These are phyloP conservation scores for Volvox carteri DNA, from an alignment of 163 green algal species.

Conservation along the genomic window DNA sequence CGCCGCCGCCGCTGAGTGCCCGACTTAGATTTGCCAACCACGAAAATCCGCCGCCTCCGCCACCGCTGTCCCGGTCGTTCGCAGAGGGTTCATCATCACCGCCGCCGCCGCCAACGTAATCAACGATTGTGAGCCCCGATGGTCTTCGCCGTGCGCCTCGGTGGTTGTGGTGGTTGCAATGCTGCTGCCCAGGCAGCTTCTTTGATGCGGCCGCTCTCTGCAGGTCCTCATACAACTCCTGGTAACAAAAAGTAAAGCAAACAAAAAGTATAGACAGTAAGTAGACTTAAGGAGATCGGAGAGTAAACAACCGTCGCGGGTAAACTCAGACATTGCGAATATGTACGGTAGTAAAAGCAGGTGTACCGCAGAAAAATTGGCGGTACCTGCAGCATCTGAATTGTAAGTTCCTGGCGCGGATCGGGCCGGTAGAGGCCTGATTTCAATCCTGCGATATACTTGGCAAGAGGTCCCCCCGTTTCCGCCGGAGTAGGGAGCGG, in stretches of 20 bases:
- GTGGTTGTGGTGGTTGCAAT: not conserved
- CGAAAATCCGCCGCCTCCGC: not conserved
- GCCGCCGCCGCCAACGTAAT: slow-evolving; percentile 47
- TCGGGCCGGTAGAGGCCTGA: slow-evolving; percentile 73
- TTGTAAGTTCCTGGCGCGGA: slow-evolving; percentile 77
- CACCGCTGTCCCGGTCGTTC: not conserved
- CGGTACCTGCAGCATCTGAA: slow-evolving; percentile 75
- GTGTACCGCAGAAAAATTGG: too few relatives aligned
- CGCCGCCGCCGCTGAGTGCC: not conserved
- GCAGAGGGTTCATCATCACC: not conserved
- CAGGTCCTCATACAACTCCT: slow-evolving; percentile 77
- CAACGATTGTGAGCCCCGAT: slow-evolving; percentile 82
- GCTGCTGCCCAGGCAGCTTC: not conserved
- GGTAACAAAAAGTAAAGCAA: too few relatives aligned
- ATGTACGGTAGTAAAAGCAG: too few relatives aligned
- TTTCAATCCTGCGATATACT: slow-evolving; percentile 65
- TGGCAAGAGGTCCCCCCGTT: slow-evolving; percentile 62
- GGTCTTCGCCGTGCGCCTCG: slow-evolving; percentile 29
- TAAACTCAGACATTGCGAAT: too few relatives aligned
- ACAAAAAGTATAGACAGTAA: too few relatives aligned
- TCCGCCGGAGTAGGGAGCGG: slow-evolving; percentile 15
- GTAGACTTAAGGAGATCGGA: too few relatives aligned
- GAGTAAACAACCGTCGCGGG: too few relatives aligned
- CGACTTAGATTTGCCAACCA: not conserved
- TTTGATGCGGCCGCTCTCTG: not conserved